Conservation (phyloP, 306 rosid genomes). For the Trifolium fragiferum region DNA sequence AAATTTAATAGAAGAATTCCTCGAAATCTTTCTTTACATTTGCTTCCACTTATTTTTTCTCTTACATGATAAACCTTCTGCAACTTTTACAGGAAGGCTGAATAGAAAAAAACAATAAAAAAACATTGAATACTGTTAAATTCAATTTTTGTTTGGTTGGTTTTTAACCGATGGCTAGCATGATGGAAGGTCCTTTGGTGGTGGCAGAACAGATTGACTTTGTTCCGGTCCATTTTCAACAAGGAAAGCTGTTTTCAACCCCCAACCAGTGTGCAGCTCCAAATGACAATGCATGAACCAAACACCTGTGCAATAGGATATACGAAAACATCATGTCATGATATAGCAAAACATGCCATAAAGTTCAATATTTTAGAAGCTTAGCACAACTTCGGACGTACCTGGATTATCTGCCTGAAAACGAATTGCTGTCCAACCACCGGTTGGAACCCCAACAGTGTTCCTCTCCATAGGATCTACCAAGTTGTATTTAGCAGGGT, state of each 20-base stretch:
- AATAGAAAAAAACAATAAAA: slow-evolving; percentile 4
- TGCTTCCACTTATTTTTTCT: neutral
- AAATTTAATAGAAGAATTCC: slow-evolving; percentile 21
- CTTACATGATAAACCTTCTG: slow-evolving; percentile 23
- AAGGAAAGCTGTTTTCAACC: slow-evolving; percentile 76
- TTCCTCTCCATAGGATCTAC: slow-evolving; percentile 87
- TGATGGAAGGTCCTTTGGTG: slow-evolving; percentile 53
- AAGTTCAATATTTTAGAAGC: neutral
- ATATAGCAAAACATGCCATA: neutral
- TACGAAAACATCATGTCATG: slow-evolving; percentile 13
- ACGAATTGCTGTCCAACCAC: slow-evolving; percentile 86
- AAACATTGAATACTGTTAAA: neutral
- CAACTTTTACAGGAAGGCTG: slow-evolving; percentile 9
- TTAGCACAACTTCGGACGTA: neutral
- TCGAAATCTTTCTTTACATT: slow-evolving; percentile 12
- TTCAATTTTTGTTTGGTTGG: neutral
- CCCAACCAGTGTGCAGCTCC: slow-evolving; percentile 88
- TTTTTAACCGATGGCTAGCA: slow-evolving; percentile 34
- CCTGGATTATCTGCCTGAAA: slow-evolving; percentile 87
- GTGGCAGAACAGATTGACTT: slow-evolving; percentile 68
- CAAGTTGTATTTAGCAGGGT: slow-evolving; percentile 57
- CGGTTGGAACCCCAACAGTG: slow-evolving; percentile 76
- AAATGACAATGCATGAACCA: slow-evolving; percentile 90
- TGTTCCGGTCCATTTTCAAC: slow-evolving; percentile 73
- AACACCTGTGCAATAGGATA: slow-evolving; percentile 54